Percentiles rank a stretch among this genome's conserved stretches.
Conservation (phyloP, 1,139 yeast genomes). For the Candida gigantensis region DNA sequence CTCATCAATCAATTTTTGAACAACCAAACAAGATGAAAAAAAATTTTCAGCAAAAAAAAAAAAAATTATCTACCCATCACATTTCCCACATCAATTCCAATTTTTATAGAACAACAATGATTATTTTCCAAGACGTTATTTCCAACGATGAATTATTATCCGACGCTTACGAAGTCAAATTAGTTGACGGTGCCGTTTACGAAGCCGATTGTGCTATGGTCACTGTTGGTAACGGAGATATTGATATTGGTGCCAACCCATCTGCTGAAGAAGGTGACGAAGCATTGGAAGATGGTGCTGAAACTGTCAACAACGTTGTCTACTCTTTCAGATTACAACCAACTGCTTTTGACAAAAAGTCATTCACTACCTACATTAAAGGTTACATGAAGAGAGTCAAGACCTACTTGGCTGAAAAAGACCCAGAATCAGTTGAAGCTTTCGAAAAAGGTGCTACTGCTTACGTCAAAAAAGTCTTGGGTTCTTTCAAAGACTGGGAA, state of each 20-base stretch:
- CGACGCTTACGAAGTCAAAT: constrained; percentile 89
- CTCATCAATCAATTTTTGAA: constrained; percentile 5
- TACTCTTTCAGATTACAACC: constrained; percentile 97
- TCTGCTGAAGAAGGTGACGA: constrained; percentile 95
- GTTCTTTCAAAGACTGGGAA: constrained; percentile 97
- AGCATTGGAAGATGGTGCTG: constrained; percentile 75
- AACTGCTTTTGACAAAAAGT: constrained; percentile 96
- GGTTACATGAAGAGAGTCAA: constrained; percentile 97
- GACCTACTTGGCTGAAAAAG: constrained; percentile 80
- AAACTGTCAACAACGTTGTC: constrained; percentile 95
- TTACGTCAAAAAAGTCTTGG: constrained; percentile 93
- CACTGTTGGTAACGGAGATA: constrained; percentile 77
- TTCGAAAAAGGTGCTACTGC: constrained; percentile 97
- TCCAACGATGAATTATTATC: constrained; percentile 96
- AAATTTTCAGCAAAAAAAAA: constrained; percentile 1
- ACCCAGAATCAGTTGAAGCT: constrained; percentile 81
- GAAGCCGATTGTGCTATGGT: constrained; percentile 97
- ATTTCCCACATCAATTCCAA: constrained; percentile 6
- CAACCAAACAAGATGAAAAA: constrained; percentile 3
- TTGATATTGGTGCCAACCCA: constrained; percentile 99
- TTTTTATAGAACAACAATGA: constrained; percentile 29
- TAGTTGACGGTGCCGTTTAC: constrained; percentile 86
- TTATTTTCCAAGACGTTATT: constrained; percentile 67
- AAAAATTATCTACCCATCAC: constrained; percentile 5
- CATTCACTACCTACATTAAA: constrained; percentile 92